Percentiles rank a stretch among this genome's conserved stretches.
These are phyloP conservation scores for Emmonsiellopsis sp. DNA, from an alignment of 2,329 filamentous ascomycete genomes.

Conservation along the genomic window DNA sequence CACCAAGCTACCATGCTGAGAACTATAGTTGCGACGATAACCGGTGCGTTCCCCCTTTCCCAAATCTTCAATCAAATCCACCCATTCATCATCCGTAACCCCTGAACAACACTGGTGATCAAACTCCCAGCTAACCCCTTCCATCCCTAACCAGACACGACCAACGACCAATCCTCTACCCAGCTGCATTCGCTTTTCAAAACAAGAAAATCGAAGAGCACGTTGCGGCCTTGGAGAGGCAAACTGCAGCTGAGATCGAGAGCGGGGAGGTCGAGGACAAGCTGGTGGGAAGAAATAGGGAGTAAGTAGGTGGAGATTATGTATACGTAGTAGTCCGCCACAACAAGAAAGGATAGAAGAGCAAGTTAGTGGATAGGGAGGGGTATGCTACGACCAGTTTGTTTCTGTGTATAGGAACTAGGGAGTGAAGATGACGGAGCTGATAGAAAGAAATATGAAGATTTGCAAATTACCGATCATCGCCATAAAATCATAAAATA, in stretches of 20 bases:
- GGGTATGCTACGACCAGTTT: too few species aligned
- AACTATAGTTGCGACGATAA: constrained; percentile 7
- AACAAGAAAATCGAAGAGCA: constrained; percentile 4
- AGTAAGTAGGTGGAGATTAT: too few species aligned
- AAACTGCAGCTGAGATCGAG: background rate
- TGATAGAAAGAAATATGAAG: too few species aligned
- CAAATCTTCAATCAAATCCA: background rate
- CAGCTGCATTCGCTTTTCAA: constrained; percentile 1
- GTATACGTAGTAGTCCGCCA: too few species aligned
- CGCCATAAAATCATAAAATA: too few species aligned
- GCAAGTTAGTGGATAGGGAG: too few species aligned
- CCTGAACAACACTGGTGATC: background rate
- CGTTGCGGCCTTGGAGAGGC: background rate
- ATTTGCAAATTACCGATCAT: too few species aligned
- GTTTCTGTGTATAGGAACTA: too few species aligned
- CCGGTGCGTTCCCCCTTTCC: background rate
- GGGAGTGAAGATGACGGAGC: too few species aligned
- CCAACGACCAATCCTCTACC: constrained; percentile 2
- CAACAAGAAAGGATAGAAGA: too few species aligned
- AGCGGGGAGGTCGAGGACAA: background rate
- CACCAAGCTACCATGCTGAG: constrained; percentile 42
- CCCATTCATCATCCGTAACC: background rate
- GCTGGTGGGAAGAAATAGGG: too few species aligned
- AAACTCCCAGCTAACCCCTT: background rate
- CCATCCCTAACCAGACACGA: background rate